Base-by-base conservation (phyloP, 2,329 filamentous ascomycete species). In the Venturia aucupariae region DNA sequence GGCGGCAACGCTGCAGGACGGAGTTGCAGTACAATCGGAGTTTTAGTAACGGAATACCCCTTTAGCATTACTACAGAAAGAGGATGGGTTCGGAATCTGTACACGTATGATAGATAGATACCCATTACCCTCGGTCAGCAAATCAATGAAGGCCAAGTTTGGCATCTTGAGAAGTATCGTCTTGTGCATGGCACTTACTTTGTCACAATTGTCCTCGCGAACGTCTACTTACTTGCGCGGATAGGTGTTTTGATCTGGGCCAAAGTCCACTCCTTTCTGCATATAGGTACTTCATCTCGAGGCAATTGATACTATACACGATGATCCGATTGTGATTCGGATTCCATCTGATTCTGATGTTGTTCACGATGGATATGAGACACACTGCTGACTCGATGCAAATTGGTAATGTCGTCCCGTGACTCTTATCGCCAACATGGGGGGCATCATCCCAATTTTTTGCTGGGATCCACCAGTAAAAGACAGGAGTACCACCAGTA, bases 1-100 rank as follows among this genome's bases (percentile, higher is more conserved):
- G 51, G 27, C 30, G 48, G 48, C 30, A 57, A 57, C 15, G 51
- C 51, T 57, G 51, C 51, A 30, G 51, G 51, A 57, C 30, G 30
- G 51, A 46, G 48, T 54, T 54, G 48, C 24, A 32, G 48, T 24
- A 54, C 24, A 32, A 17, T 32, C 11, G 51, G 30, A 57, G 30
- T 55, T 55, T 35, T 35, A 35, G 27, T 22, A 57, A n/a, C 19
- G 27, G 19, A 57, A 57, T 57, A 57, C 51, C 51, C 51, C 51
- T 17, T 35, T 19, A 57, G 51, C 51, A 57, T 57, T 35, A 57
- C 17, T 32, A 32, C 30, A 57, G 51, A 30, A 57, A 35, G 51
- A 51, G 22, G 46, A 51, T 22, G 46, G 46, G 11, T 24, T 51
- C 46, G 4, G 22, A 27, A 8, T 51, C 15, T 35, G 51, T 35